phyloP scores from a whole-genome alignment of 2,329 filamentous ascomycete genomes.

The Beauveria sp. region DNA sequence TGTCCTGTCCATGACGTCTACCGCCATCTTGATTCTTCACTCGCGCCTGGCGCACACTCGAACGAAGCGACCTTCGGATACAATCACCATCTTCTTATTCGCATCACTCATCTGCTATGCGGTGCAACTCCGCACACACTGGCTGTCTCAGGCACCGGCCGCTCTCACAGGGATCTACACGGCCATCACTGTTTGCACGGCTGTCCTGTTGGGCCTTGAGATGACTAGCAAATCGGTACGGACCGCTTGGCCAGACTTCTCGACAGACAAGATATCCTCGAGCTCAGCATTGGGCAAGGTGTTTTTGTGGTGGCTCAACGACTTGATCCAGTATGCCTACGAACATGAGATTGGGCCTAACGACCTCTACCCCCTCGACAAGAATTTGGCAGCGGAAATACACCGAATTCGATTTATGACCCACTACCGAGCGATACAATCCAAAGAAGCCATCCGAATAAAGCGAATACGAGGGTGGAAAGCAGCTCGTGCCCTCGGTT shows the following conservation, averaged over 20 bases:
- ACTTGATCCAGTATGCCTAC: constrained; percentile 2
- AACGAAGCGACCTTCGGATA: background rate
- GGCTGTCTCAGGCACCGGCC: background rate
- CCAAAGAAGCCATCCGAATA: background rate
- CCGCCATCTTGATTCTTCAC: background rate
- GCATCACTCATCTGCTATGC: background rate
- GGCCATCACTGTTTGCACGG: background rate
- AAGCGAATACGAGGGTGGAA: background rate
- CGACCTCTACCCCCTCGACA: constrained; percentile 1
- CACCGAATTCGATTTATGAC: background rate
- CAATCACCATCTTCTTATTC: background rate
- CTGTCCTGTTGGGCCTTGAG: background rate
- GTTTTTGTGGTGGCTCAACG: constrained; percentile 6
- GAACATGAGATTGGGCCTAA: background rate
- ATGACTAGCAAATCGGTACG: background rate
- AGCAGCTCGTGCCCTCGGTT: background rate
- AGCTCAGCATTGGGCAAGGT: background rate
- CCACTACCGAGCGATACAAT: background rate
- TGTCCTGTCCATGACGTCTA: background rate
- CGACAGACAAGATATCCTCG: background rate
- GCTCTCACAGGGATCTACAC: background rate
- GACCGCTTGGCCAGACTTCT: too few species aligned
- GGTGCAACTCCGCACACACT: constrained; percentile 3
- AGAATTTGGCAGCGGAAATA: background rate
- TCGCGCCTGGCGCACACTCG: background rate